Conservation (phyloP, 2,329 filamentous ascomycete species). For the Penicillium expansum region DNA sequence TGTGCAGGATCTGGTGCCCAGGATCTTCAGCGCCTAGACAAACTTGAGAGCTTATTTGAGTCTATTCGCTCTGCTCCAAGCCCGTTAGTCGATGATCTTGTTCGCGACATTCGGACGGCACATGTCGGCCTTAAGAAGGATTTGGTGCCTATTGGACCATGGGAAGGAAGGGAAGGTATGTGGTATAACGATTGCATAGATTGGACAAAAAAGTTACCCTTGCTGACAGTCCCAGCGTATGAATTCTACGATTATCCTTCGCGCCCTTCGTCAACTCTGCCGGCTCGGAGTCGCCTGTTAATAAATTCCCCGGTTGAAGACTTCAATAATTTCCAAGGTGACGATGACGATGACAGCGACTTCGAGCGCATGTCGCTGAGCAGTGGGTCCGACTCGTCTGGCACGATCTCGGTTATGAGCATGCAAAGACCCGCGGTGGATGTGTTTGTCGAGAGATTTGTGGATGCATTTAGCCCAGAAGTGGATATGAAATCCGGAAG, state of each 20-base stretch:
- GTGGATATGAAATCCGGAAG: slow-evolving; percentile 35
- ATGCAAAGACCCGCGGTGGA: slow-evolving; percentile 30
- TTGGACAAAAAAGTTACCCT: not conserved
- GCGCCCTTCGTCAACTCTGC: slow-evolving; percentile 5
- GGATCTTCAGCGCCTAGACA: slow-evolving; percentile 27
- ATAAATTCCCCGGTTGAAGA: slow-evolving; percentile 5
- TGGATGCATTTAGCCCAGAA: slow-evolving; percentile 41
- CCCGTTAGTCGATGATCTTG: slow-evolving; percentile 31
- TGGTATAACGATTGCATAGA: not conserved
- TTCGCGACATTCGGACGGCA: slow-evolving; percentile 29
- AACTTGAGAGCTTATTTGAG: slow-evolving; percentile 35
- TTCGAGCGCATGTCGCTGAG: slow-evolving; percentile 19
- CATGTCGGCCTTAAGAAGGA: slow-evolving; percentile 19
- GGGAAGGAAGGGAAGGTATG: slow-evolving; percentile 28
- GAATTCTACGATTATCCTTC: slow-evolving; percentile 11
- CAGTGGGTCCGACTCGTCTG: slow-evolving; percentile 27
- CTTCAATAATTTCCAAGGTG: slow-evolving; percentile 13
- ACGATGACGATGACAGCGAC: slow-evolving; percentile 17
- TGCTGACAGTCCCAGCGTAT: slow-evolving; percentile 15
- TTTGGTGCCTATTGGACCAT: slow-evolving; percentile 20
- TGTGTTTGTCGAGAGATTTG: slow-evolving; percentile 39
- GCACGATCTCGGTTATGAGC: slow-evolving; percentile 22
- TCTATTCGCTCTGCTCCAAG: slow-evolving; percentile 35
- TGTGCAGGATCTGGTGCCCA: slow-evolving; percentile 18
- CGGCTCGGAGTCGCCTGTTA: slow-evolving; percentile 7